Evolutionary conservation across 2,329 filamentous ascomycete species (phyloP).

Genomic region (Clonostachys solani): DNA sequence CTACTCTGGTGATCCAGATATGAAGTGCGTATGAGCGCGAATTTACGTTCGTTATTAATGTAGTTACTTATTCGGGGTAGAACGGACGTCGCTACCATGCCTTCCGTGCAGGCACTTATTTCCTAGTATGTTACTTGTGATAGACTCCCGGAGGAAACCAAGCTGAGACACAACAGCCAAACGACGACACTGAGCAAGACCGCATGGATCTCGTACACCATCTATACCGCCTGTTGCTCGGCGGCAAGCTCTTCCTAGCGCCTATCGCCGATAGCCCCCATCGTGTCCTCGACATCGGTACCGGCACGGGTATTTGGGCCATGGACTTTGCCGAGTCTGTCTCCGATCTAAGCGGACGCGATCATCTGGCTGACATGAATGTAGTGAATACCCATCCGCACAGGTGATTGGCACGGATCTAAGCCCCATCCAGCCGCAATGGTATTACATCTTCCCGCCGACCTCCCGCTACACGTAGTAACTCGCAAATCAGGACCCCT

Average conservation of each 20-base stretch:
- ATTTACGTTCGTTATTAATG: no score
- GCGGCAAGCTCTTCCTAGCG: slow-evolving; percentile 26
- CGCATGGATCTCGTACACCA: slow-evolving; percentile 32
- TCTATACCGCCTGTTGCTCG: slow-evolving; percentile 20
- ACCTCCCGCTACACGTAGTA: no score
- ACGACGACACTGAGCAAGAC: slow-evolving; percentile 31
- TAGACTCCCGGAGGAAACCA: no score
- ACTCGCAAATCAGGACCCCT: slow-evolving; percentile 26
- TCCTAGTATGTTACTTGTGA: no score
- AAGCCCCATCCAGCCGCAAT: slow-evolving; percentile 36
- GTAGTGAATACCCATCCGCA: slow-evolving; percentile 14
- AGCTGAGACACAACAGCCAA: slow-evolving; percentile 4
- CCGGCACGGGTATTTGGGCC: slow-evolving; percentile 30
- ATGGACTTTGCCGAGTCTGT: slow-evolving; percentile 17
- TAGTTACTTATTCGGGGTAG: no score
- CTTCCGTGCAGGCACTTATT: no score
- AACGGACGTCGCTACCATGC: no score
- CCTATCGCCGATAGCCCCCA: slow-evolving; percentile 17
- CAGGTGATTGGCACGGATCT: slow-evolving; percentile 32
- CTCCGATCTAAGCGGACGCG: background rate
- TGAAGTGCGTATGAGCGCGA: no score
- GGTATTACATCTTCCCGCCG: slow-evolving; percentile 11
- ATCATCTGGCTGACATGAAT: background rate
- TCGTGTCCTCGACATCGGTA: slow-evolving; percentile 37
- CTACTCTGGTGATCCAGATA: no score